phyloP scores from a whole-genome alignment of 2,329 filamentous ascomycete genomes.

The Bipolaris zeicola region DNA sequence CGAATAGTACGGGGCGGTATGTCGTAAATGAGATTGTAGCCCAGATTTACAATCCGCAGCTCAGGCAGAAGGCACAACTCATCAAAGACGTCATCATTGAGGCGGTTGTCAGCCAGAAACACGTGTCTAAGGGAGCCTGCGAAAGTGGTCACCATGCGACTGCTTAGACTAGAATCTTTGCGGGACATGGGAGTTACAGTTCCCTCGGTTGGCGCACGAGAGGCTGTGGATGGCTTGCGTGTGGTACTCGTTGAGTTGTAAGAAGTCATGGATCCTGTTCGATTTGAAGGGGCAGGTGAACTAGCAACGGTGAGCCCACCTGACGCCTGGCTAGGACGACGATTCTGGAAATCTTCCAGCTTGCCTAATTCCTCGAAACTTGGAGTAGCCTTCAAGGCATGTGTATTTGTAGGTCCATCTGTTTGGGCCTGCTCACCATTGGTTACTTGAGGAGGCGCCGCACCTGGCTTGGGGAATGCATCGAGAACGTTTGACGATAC shows the following conservation, averaged over 20 bases:
- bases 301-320: conserved; percentile 73
- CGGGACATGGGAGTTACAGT: conserved; percentile 65
- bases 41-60: conserved; percentile 86
- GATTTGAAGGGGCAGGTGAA: conserved; percentile 66
- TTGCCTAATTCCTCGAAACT: conserved; percentile 79
- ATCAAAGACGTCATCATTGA: conserved; percentile 95
- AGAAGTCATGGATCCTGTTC: conserved; percentile 86
- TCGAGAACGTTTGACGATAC: conserved; percentile 93
- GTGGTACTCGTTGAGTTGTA: conserved; percentile 58
- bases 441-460: conserved; percentile 63
- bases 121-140: conserved; percentile 82
- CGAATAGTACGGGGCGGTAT: conserved; percentile 87
- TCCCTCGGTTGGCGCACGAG: conserved; percentile 65
- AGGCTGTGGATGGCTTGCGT: conserved; percentile 82
- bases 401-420: conserved; percentile 53
- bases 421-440: conserved; percentile 41
- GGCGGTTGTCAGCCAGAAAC: conserved; percentile 88
- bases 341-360: conserved; percentile 65
- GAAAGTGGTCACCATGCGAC: conserved; percentile 83
- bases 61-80: conserved; percentile 83
- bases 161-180: conserved; percentile 89
- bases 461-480: conserved; percentile 83
- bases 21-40: conserved; percentile 93
- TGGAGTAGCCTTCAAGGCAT: conserved; percentile 57
- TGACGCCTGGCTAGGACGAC: conserved; percentile 85